These are phyloP conservation scores for Coprinellus aureogranulatus DNA, from an alignment of 768 basidiomycete species.

Conservation along the genomic window DNA sequence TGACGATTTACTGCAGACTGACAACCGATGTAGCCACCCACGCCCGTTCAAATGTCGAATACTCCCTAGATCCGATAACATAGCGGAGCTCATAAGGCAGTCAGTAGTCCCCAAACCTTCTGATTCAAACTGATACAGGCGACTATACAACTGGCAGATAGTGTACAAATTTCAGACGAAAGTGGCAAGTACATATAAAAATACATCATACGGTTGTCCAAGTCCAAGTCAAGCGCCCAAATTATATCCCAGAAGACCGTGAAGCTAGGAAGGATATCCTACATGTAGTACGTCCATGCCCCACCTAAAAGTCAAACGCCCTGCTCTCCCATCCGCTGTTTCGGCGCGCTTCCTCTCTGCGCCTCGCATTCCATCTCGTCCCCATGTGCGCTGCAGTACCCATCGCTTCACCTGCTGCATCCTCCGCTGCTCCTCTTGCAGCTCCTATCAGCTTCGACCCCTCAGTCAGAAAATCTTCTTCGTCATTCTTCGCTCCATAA, in stretches of 20 bases:
- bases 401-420: constrained; percentile 17
- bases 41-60: neutral
- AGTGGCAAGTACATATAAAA: too few species aligned
- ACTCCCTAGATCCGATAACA: neutral
- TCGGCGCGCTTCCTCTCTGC: constrained; percentile 18
- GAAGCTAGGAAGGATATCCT: too few species aligned
- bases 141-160: too few species aligned
- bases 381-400: constrained; percentile 19
- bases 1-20: neutral
- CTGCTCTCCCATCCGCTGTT: constrained; percentile 30
- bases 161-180: too few species aligned
- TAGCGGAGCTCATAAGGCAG: neutral
- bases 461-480: constrained; percentile 18
- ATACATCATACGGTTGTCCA: too few species aligned
- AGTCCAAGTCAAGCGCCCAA: too few species aligned
- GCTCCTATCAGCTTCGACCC: constrained; percentile 14
- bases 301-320: constrained; percentile 34
- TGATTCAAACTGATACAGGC: too few species aligned
- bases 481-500: constrained; percentile 17
- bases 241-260: too few species aligned
- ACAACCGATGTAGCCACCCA: neutral
- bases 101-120: too few species aligned
- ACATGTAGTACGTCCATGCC: too few species aligned
- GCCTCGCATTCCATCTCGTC: constrained; percentile 21
- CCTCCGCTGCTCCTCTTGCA: constrained; percentile 11